phyloP scores from a whole-genome alignment of 768 basidiomycete genomes.

The Dacryopinax spathularia region DNA sequence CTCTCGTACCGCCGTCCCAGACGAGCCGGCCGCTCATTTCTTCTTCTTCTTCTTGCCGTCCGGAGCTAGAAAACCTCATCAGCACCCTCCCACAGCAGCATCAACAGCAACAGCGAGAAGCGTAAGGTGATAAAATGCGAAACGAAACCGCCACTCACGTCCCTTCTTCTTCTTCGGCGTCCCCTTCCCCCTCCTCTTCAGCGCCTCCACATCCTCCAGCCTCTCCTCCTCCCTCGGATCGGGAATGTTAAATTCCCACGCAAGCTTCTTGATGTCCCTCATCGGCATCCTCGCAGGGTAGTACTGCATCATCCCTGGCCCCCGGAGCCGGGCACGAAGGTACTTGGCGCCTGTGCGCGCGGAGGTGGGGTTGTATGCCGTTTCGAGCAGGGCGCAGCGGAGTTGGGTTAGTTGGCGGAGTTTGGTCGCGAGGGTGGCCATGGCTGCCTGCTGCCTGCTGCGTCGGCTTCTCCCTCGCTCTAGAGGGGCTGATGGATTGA shows the following conservation, averaged over 20 bases:
- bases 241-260: constrained; percentile 45
- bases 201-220: constrained; percentile 50
- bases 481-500: no score
- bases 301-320: constrained; percentile 75
- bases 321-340: constrained; percentile 63
- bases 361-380: constrained; percentile 70
- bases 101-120: neutral
- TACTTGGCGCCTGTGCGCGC: constrained; percentile 85
- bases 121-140: no score
- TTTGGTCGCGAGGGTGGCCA: neutral
- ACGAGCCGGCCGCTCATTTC: neutral
- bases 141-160: no score
- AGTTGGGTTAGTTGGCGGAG: constrained; percentile 48
- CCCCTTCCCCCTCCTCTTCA: constrained; percentile 66
- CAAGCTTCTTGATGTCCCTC: constrained; percentile 34
- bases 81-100: neutral
- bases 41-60: neutral
- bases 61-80: neutral
- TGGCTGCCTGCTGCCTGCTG: neutral
- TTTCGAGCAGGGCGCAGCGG: constrained; percentile 68
- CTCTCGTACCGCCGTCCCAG: neutral
- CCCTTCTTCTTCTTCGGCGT: constrained; percentile 70
- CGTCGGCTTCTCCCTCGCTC: no score
- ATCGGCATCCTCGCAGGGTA: constrained; percentile 51
- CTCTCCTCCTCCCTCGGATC: constrained; percentile 56